Base-by-base conservation (phyloP, 2,329 filamentous ascomycete genomes). In the Tricladium varicosporioides region DNA sequence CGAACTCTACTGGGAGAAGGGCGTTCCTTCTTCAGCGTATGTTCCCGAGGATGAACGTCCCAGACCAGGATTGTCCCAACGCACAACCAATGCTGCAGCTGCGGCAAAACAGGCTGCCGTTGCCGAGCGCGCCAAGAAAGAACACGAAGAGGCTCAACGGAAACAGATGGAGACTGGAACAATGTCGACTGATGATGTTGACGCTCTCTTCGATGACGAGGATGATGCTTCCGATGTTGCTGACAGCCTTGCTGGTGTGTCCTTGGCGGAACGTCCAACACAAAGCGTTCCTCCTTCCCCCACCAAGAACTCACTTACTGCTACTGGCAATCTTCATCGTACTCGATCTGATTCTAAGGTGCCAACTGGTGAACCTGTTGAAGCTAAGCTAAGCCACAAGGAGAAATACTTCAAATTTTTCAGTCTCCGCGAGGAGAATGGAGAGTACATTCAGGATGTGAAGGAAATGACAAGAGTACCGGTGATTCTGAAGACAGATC, bases 1-100 rank as follows among this genome's bases (percentile, higher is more conserved):
- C 48, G 94, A 99, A 76, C 83, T 99, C 14, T 99, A 97, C 80
- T 99, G 94, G 94, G 94, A 99, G 85, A 99, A 97, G 83, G 94
- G 94, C 48, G 92, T 97, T 7, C 91, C 93, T 27, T 97, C 92
- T 61, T 97, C 93, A 45, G 90, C 92, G 2, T 99, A 95, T 67
- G 88, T 99, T 52, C 94, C 94, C 2, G 94, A 99, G 71, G 94
- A 99, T 71, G 94, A 99, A 78, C 88, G 92, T 56, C 92, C 92
- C 53, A 95, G 94, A 80, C 86, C 89, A 51, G 86, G 84, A 55
- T 82, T 83, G 10, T 88, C 88, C 60, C 84, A 89, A 66, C 85
- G 91, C 63, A 83, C 88, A 56, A 86, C 84, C 44, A 89, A 90
- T 68, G 88, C 89, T 52, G 83, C 86, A 52, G 88, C 87, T 36